Evolutionary conservation across 2,329 filamentous ascomycete genomes (phyloP).

Genomic region (Hypoxylon sp.): DNA sequence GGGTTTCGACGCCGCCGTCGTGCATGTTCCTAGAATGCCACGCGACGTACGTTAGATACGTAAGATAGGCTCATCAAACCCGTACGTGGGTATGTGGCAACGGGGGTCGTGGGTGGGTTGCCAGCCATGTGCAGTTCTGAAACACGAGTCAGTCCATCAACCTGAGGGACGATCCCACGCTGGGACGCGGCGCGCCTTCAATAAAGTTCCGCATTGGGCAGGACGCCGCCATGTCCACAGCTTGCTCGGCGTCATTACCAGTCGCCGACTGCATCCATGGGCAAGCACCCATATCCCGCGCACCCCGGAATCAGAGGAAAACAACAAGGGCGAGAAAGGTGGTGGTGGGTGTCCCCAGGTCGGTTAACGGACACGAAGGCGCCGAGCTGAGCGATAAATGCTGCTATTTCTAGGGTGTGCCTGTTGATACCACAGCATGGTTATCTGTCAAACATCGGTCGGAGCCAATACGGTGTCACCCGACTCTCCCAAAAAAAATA

Average conservation of each 20-base stretch:
- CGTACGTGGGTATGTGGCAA: constrained; percentile 21
- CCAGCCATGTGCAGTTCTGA: constrained; percentile 34
- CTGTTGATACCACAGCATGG: constrained; percentile 11
- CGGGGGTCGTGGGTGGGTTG: constrained; percentile 6
- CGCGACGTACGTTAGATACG: constrained; percentile 28
- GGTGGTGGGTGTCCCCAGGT: constrained; percentile 18
- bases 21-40: constrained; percentile 30
- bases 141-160: constrained; percentile 24
- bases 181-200: neutral
- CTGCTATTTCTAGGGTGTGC: constrained; percentile 21
- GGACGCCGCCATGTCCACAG: neutral
- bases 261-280: constrained; percentile 2
- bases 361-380: constrained; percentile 24
- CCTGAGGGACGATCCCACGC: constrained; percentile 19
- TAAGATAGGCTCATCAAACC: constrained; percentile 19
- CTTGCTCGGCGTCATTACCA: neutral
- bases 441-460: constrained; percentile 10
- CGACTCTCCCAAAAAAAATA: neutral
- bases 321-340: too few species aligned
- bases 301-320: neutral
- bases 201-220: constrained; percentile 19
- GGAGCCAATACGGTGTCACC: constrained; percentile 8
- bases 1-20: constrained; percentile 13
- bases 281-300: constrained; percentile 1
- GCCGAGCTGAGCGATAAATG: constrained; percentile 9